Base-by-base conservation (phyloP, 805 yeast genomes). In the Yamadazyma sp. region DNA sequence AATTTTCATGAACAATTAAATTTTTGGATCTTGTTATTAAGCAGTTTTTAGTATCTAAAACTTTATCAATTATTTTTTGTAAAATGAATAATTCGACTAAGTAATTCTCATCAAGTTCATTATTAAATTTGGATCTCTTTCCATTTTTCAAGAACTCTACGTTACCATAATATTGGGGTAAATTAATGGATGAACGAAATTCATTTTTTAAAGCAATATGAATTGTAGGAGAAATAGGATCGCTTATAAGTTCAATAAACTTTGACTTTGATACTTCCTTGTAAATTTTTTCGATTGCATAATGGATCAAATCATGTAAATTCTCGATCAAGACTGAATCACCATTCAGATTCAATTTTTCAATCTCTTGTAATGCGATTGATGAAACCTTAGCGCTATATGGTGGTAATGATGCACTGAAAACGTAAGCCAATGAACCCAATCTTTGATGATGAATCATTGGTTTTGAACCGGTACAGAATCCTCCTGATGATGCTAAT, bases 371-470 rank as follows among this genome's bases (percentile, higher is more conserved):
- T 26, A 86, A 65, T 0, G 76, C 73, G 35, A 68, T 67, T 1
- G 85, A 73, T 4, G 35, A 37, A 2, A 80, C 79, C 38, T 67
- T 73, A 1, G 95, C 95, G 27, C 87, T 75, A 60, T 84, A 91
- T 16, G 97, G 94, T 9, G 98, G 98, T 55, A 91, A 75, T 1
- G 96, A 76, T 6, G 98, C 98, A 51, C 95, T 84, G 58, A 86
- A 93, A 42, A 93, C 93, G 56, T 87, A 93, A 3, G 96, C 96
- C 45, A 73, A 71, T 10, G 95, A 86, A 16, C 87, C 83, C 50
- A 93, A 82, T 57, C 95, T 79, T 70, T 93, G 98, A 64, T 91
- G 96, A 48, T 81, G 80, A 22, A 88, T 78, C 87, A 93, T 86
- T 36, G 82, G 82, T 17, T 66, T 60, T 27, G 76, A 82, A 39